Base-by-base conservation (phyloP, 2,329 filamentous ascomycete genomes). In the Zymoseptoria ardabiliae region DNA sequence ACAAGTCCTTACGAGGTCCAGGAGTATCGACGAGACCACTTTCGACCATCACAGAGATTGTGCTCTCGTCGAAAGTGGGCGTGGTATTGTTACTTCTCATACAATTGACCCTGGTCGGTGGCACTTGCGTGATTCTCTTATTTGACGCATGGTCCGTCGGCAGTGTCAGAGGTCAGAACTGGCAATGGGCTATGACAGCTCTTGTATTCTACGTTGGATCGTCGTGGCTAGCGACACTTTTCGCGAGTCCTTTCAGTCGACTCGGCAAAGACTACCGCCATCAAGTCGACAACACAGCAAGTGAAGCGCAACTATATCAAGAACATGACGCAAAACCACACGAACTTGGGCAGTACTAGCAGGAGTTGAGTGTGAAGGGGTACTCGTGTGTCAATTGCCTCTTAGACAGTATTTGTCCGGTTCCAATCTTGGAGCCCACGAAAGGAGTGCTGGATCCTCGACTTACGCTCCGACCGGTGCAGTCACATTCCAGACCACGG, bases 401-500 rank as follows among this genome's bases (percentile, higher is more conserved):
- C n/a, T n/a, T n/a, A n/a, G n/a, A n/a, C n/a, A n/a, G n/a, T n/a
- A n/a, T n/a, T n/a, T n/a, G n/a, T n/a, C n/a, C n/a, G n/a, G n/a
- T n/a, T n/a, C n/a, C n/a, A n/a, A n/a, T 45, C 35, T 45, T 4
- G 11, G n/a, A 13, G 35, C 5, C 35, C 17, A 45, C 35, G 13
- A 13, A 13, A 17, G 3, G 2, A n/a, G 11, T 7, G 28, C 28
- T 30, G 28, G n/a, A n/a, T 4, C 35, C 17, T 45, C 35, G n/a
- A 45, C 4, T 17, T 17, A 11, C n/a, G n/a, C 50, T 23, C 4
- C 50, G 20, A 21, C n/a, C 11, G 50, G 4, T 9, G n/a, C n/a
- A 20, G 49, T 54, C 5, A 56, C 54, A 22, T 56, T 53, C 28
- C 41, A 57, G 4, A 72, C 60, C 63, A 72, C 71, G 17, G 81